Conservation (phyloP, 2,329 filamentous ascomycete genomes). For the Diaporthe ampelina region DNA sequence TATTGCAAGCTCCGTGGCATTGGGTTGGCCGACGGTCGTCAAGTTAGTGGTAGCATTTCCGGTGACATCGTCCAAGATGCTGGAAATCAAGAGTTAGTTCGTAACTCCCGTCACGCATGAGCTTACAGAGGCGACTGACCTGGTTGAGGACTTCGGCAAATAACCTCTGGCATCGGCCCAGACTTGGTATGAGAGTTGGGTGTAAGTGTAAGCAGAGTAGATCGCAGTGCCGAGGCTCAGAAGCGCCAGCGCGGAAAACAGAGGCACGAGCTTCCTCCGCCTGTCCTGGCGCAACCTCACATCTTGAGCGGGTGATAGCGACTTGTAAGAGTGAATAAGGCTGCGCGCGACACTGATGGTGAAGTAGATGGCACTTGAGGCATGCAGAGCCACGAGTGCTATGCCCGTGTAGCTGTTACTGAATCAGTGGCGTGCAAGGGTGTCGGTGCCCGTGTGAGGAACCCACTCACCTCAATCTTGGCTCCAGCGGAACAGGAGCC, state of each 20-base stretch:
- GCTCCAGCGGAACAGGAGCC: conserved; percentile 46
- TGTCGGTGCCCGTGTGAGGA: neutral
- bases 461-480: conserved; percentile 44
- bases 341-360: conserved; percentile 51
- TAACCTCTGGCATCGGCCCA: conserved; percentile 55
- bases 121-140: conserved; percentile 43
- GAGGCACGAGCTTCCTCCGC: conserved; percentile 50
- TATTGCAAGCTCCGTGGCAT: conserved; percentile 46
- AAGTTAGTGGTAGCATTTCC: conserved; percentile 18
- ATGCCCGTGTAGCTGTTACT: conserved; percentile 51
- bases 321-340: conserved; percentile 53
- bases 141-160: conserved; percentile 46
- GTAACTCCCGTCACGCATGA: neutral
- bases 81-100: conserved; percentile 22
- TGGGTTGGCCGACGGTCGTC: conserved; percentile 25
- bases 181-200: conserved; percentile 53
- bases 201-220: conserved; percentile 49
- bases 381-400: conserved; percentile 48
- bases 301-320: conserved; percentile 52
- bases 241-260: conserved; percentile 52
- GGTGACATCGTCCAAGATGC: conserved; percentile 15
- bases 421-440: conserved; percentile 26
- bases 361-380: conserved; percentile 50
- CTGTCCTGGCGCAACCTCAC: conserved; percentile 52
- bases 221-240: conserved; percentile 49